These are phyloP conservation scores for Dysphania ambrosioides DNA, from an alignment of 148 eudicot species.

Conservation along the genomic window DNA sequence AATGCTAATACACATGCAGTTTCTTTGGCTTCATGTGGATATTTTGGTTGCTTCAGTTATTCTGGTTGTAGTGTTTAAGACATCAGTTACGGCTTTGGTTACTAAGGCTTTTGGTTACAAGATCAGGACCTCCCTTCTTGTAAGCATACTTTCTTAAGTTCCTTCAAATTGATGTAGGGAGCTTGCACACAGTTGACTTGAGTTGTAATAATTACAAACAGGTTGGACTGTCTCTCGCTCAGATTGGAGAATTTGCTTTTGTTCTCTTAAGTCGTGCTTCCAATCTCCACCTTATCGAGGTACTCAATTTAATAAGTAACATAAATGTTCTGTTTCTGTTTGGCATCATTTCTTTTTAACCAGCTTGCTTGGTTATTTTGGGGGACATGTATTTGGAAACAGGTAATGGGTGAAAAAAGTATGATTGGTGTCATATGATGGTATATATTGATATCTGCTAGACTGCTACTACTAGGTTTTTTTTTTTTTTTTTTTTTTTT, in stretches of 20 bases:
- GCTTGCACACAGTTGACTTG: constrained; percentile 20
- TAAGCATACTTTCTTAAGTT: constrained; percentile 43
- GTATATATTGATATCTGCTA: neutral
- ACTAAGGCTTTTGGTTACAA: constrained; percentile 83
- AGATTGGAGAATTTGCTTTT: constrained; percentile 99
- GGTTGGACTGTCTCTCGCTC: constrained; percentile 96
- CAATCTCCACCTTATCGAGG: constrained; percentile 88
- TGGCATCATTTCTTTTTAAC: neutral
- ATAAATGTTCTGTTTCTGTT: neutral
- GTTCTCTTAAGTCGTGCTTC: constrained; percentile 94
- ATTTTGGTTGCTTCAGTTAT: constrained; percentile 95
- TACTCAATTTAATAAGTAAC: constrained; percentile 13
- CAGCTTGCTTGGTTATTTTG: neutral
- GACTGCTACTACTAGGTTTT: neutral
- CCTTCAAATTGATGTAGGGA: constrained; percentile 11
- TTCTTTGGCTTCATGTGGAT: constrained; percentile 96
- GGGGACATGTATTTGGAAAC: neutral
- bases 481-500: too few relatives aligned
- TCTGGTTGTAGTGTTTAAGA: constrained; percentile 81
- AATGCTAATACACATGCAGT: constrained; percentile 93
- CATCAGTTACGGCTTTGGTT: constrained; percentile 67
- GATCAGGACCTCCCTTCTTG: constrained; percentile 73
- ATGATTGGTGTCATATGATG: too few relatives aligned
- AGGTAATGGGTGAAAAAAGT: neutral
- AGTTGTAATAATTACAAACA: constrained; percentile 25